Evolutionary conservation across 495 filamentous ascomycete genomes (phyloP).

Genomic region (Xanthoparmelia taractica): DNA sequence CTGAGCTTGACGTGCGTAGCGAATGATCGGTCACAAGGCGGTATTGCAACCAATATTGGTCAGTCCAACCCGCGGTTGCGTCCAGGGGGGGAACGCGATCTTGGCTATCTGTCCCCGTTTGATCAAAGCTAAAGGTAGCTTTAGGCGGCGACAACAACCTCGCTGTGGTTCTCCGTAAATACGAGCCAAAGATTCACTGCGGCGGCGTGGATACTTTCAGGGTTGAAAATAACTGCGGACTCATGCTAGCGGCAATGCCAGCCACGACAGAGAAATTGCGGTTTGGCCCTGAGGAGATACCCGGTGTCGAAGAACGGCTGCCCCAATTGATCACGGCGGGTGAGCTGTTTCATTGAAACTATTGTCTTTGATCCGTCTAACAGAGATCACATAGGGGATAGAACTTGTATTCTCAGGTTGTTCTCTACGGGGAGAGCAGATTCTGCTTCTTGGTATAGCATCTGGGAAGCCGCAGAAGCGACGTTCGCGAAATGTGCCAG

Average conservation of each 20-base stretch:
- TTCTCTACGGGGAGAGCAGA: background rate
- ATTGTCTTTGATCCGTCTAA: background rate
- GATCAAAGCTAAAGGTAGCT: background rate
- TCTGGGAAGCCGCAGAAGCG: background rate
- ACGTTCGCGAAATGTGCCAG: constrained; percentile 1
- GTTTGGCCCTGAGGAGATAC: background rate
- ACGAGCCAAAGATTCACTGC: background rate
- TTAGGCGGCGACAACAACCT: constrained; percentile 1
- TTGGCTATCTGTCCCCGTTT: background rate
- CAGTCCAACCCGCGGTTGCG: background rate
- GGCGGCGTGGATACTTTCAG: background rate
- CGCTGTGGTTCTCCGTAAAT: background rate
- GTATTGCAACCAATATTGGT: background rate
- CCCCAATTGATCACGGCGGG: background rate
- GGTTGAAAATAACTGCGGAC: background rate
- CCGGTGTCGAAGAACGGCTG: background rate
- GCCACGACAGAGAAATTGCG: background rate
- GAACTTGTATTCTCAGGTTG: background rate
- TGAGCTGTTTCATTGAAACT: background rate
- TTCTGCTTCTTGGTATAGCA: background rate
- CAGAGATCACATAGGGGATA: background rate
- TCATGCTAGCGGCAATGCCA: background rate
- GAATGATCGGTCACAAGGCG: background rate
- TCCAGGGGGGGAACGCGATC: background rate
- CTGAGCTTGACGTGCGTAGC: background rate